These are phyloP conservation scores for Aureobasidium pullulans DNA, from an alignment of 2,329 filamentous ascomycete species.

Conservation along the genomic window DNA sequence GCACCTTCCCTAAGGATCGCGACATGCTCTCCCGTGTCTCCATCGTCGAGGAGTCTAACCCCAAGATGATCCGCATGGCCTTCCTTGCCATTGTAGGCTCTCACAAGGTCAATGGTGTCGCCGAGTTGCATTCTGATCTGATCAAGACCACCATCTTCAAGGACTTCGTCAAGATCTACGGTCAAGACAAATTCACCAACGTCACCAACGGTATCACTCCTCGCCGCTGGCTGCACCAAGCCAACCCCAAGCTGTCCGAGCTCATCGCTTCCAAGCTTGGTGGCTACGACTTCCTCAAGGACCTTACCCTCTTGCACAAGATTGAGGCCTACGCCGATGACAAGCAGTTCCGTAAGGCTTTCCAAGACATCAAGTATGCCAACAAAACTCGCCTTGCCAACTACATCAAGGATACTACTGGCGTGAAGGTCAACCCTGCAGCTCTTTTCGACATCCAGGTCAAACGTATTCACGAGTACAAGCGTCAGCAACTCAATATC, in stretches of 20 bases:
- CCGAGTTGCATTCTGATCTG: conserved; percentile 92
- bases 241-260: conserved; percentile 85
- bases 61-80: conserved; percentile 98
- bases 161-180: conserved; percentile 93
- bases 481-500: conserved; percentile 77
- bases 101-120: conserved; percentile 98
- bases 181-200: conserved; percentile 95
- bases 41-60: conserved; percentile 92
- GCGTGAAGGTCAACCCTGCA: conserved; percentile 75
- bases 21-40: conserved; percentile 84
- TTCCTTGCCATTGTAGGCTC: conserved; percentile 91
- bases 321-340: conserved; percentile 80
- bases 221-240: conserved; percentile 92
- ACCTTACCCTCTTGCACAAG: conserved; percentile 78
- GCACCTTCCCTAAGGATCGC: conserved; percentile 79
- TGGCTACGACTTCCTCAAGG: conserved; percentile 77
- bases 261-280: conserved; percentile 87
- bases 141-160: conserved; percentile 99
- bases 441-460: conserved; percentile 95
- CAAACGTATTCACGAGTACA: conserved; percentile 99
- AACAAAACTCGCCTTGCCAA: conserved; percentile 92
- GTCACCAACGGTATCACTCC: conserved; percentile 98
- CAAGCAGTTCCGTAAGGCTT: conserved; percentile 84
- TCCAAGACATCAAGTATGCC: conserved; percentile 91
- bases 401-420: conserved; percentile 77